Evolutionary conservation across 176 grass and related monocot genomes (phyloP), one percentile per base, ranked within the genome.

Genomic region (Oryza rufipogon): DNA sequence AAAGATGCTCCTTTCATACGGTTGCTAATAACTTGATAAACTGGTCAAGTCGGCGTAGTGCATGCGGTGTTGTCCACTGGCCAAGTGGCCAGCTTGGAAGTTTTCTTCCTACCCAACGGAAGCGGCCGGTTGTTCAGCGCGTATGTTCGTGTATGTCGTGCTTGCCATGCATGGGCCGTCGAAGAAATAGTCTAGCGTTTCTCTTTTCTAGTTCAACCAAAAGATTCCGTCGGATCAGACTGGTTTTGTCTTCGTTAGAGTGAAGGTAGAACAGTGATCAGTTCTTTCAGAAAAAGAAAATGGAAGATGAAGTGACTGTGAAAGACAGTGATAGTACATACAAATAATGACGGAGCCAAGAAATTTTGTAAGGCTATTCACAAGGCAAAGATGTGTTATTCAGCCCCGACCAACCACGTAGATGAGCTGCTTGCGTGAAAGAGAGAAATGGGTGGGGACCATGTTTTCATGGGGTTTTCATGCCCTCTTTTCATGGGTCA

Each of bases 101-200:
- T 20, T 32, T 64, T 56, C 7, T 48, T 22, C 69, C 69, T 17
- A 52, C 73, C 38, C 1, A 45, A 64, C 36, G 69, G 80, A 63
- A 47, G 10, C 54, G 14, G 4, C 14, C 56, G 73, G 64, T 15
- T 42, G 52, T 22, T 83, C 25, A 64, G 6, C 26, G 15, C 54
- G 2, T 16, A 13, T 74, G 28, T 11, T 20, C 26, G 73, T 36
- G 48, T 30, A n/a, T 17, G 30, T 56, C 73, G 22, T 63, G 36
- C 80, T 19, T 64, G 36, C 49, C 14, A 52, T 52, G 49, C 52
- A 73, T 82, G 52, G 33, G 67, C 49, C 48, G 20, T 81, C 51
- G 42, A 23, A 61, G 42, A 72, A 72, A n/a, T 26, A 32, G 2
- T 41, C 51, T 16, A 16, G 67, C 79, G n/a, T 41, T 38, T 42